Percentiles rank a stretch among this genome's conserved stretches.
These are phyloP conservation scores for Capsella bursapastoris DNA, from an alignment of 345 rosid species.

Conservation along the genomic window DNA sequence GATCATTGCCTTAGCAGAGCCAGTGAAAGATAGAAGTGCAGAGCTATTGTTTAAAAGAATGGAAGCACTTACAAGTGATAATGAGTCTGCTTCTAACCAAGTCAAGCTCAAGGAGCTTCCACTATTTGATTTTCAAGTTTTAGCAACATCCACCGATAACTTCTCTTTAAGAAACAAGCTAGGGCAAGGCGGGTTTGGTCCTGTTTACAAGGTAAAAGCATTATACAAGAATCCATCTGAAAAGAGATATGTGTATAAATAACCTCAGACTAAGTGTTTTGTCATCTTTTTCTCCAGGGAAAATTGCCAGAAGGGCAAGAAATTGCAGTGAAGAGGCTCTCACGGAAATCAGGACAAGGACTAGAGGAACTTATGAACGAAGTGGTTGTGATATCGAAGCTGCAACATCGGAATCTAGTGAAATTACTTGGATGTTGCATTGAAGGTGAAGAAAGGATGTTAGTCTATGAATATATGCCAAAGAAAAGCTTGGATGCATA, in stretches of 20 bases:
- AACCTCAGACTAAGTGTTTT: not conserved
- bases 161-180: slow-evolving; percentile 49
- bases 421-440: slow-evolving; percentile 64
- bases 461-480: slow-evolving; percentile 62
- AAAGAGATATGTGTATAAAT: slow-evolving; percentile 20
- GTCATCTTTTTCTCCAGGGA: slow-evolving; percentile 48
- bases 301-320: slow-evolving; percentile 47
- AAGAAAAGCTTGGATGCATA: slow-evolving; percentile 51
- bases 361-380: slow-evolving; percentile 62
- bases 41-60: slow-evolving; percentile 40
- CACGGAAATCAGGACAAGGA: slow-evolving; percentile 68
- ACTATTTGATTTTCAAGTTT: slow-evolving; percentile 50
- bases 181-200: slow-evolving; percentile 62
- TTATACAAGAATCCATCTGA: slow-evolving; percentile 38
- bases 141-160: slow-evolving; percentile 51
- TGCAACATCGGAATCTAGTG: slow-evolving; percentile 73
- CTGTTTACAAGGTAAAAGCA: slow-evolving; percentile 46
- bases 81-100: slow-evolving; percentile 41
- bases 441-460: slow-evolving; percentile 59
- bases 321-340: slow-evolving; percentile 67
- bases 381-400: slow-evolving; percentile 58
- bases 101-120: slow-evolving; percentile 49
- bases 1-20: slow-evolving; percentile 14
- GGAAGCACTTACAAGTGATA: slow-evolving; percentile 40
- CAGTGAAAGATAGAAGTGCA: slow-evolving; percentile 31